Conservation (phyloP, 192 early-diverging fungal genomes). For the Backusella tarrabulga region DNA sequence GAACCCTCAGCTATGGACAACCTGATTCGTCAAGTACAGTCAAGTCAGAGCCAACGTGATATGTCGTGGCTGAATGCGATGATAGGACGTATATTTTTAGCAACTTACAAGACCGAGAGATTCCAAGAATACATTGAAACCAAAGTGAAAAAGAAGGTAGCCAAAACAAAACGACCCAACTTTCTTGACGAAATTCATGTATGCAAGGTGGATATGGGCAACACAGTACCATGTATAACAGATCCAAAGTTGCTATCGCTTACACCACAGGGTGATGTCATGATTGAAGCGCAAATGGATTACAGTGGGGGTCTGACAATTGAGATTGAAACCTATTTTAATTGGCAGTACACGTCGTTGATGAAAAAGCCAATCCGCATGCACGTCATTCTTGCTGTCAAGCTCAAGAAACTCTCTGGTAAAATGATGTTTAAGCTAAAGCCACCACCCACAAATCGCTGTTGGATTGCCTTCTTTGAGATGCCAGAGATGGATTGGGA, state of each 20-base stretch:
- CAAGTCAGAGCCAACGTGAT: constrained; percentile 50
- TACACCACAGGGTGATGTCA: constrained; percentile 65
- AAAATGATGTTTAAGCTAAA: constrained; percentile 80
- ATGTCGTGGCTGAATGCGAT: constrained; percentile 83
- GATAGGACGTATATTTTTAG: constrained; percentile 77
- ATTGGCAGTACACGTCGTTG: constrained; percentile 38
- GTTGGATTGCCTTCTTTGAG: constrained; percentile 87
- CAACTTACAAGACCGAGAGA: constrained; percentile 62
- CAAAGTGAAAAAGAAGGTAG: constrained; percentile 66
- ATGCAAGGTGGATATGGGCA: constrained; percentile 72
- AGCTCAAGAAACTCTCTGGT: constrained; percentile 71
- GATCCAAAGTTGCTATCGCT: constrained; percentile 70
- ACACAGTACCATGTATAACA: constrained; percentile 78
- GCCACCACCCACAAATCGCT: constrained; percentile 76
- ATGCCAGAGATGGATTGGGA: constrained; percentile 72
- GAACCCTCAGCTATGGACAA: constrained; percentile 41
- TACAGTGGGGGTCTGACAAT: constrained; percentile 78
- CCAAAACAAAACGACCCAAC: constrained; percentile 62
- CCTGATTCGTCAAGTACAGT: constrained; percentile 46
- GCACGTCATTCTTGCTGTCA: constrained; percentile 77
- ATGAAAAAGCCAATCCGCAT: constrained; percentile 60
- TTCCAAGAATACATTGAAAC: constrained; percentile 56
- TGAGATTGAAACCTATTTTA: constrained; percentile 64
- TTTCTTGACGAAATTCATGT: constrained; percentile 85
- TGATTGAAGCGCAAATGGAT: constrained; percentile 75